Conservation (phyloP, 805 yeast genomes). For the Pichia kluyveri region DNA sequence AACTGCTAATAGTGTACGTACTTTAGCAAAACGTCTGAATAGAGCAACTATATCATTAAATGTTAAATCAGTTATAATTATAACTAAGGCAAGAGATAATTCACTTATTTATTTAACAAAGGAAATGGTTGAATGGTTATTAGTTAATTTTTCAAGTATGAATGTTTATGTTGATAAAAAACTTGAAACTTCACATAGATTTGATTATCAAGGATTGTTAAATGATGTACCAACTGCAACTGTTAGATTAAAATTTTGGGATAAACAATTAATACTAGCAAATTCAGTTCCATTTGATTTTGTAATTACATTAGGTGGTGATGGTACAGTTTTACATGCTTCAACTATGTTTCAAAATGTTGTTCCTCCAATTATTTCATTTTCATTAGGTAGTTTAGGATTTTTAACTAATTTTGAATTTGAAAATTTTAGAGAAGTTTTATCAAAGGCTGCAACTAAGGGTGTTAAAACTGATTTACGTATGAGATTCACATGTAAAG, state of each 20-base stretch:
- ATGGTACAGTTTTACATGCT: slow-evolving; percentile 88
- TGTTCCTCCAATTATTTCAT: slow-evolving; percentile 89
- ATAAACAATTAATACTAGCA: slow-evolving; percentile 40
- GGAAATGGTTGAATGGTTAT: slow-evolving; percentile 72
- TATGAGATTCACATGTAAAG: slow-evolving; percentile 82
- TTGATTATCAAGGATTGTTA: slow-evolving; percentile 46
- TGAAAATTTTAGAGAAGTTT: slow-evolving; percentile 54
- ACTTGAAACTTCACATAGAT: slow-evolving; percentile 51
- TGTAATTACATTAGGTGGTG: slow-evolving; percentile 89
- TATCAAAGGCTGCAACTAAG: slow-evolving; percentile 49
- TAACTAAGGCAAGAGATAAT: slow-evolving; percentile 85
- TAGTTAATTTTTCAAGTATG: slow-evolving; percentile 26
- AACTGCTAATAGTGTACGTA: slow-evolving; percentile 73
- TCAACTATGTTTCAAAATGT: slow-evolving; percentile 75
- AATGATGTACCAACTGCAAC: slow-evolving; percentile 38
- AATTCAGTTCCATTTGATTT: slow-evolving; percentile 53
- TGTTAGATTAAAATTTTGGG: slow-evolving; percentile 59
- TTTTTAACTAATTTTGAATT: slow-evolving; percentile 82
- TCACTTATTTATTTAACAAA: slow-evolving; percentile 67
- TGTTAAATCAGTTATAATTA: slow-evolving; percentile 64
- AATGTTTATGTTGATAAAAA: slow-evolving; percentile 66
- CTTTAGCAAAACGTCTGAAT: slow-evolving; percentile 61
- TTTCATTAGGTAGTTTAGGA: slow-evolving; percentile 86
- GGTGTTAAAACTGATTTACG: slow-evolving; percentile 76
- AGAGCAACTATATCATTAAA: slow-evolving; percentile 66